Conservation (phyloP, 192 early-diverging fungal species). For the Hyaloraphidium curvatum region DNA sequence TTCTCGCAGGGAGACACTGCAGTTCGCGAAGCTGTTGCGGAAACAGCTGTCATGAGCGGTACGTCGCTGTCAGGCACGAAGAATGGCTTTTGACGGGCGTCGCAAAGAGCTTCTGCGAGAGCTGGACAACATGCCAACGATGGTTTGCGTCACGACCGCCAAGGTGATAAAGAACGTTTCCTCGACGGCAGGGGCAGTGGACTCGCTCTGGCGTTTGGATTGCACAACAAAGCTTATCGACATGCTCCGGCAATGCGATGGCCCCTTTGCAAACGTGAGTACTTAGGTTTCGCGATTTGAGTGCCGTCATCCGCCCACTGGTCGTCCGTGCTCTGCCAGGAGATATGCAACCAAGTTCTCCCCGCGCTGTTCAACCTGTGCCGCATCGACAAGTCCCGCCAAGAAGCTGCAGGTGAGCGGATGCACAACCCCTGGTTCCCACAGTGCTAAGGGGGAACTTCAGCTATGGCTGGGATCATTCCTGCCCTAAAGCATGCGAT, state of each 20-base stretch:
- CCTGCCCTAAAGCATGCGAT: constrained; percentile 29
- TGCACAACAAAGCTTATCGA: constrained; percentile 11
- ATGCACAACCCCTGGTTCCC: too few relatives aligned
- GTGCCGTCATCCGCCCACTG: not conserved
- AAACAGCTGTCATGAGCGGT: constrained; percentile 10
- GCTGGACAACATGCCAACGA: constrained; percentile 17
- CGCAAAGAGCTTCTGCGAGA: too few relatives aligned
- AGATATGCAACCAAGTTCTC: constrained; percentile 33
- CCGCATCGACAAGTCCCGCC: constrained; percentile 31
- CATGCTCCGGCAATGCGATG: constrained; percentile 14
- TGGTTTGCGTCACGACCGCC: constrained; percentile 21
- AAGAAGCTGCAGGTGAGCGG: constrained; percentile 31
- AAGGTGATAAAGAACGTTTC: constrained; percentile 43
- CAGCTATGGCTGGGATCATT: constrained; percentile 31
- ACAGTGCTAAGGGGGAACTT: too few relatives aligned
- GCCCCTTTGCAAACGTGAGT: constrained; percentile 6
- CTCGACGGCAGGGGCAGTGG: constrained; percentile 14
- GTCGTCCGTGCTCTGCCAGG: constrained; percentile 10
- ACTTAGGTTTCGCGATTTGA: constrained; percentile 1
- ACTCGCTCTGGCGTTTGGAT: not conserved
- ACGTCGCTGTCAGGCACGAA: not conserved
- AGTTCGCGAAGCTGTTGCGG: constrained; percentile 30
- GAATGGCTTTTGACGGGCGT: too few relatives aligned
- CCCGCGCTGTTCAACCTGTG: constrained; percentile 39
- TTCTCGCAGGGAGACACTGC: constrained; percentile 32